Percentiles rank a stretch among this genome's conserved stretches.
phyloP scores from a whole-genome alignment of 1,284 basidiomycete genomes.

The Ustilago loliicola region DNA sequence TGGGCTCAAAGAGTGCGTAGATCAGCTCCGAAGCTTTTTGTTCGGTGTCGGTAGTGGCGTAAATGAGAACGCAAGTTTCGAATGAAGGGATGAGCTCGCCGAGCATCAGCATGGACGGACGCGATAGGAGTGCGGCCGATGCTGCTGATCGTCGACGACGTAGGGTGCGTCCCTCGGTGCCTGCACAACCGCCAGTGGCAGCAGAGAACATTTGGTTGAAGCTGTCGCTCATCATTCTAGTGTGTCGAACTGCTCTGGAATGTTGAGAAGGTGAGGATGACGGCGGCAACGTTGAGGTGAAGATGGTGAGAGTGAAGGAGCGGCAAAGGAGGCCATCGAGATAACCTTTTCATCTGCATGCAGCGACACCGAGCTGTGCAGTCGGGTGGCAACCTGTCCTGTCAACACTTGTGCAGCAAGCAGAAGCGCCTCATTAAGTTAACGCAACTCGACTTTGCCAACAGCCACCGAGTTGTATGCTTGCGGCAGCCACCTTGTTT shows the following conservation, averaged over 20 bases:
- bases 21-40: conserved; percentile 10
- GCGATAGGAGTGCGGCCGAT: conserved; percentile 45
- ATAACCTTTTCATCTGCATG: neutral
- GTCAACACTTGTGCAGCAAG: neutral
- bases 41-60: conserved; percentile 10
- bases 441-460: neutral
- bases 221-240: conserved; percentile 2
- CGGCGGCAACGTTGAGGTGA: neutral
- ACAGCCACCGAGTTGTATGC: neutral
- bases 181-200: neutral
- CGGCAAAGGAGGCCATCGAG: neutral
- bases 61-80: conserved; percentile 52
- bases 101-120: conserved; percentile 46
- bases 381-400: neutral
- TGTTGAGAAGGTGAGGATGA: neutral
- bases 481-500: neutral
- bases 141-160: conserved; percentile 50
- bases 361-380: neutral
- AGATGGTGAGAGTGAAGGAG: neutral
- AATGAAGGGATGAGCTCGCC: conserved; percentile 32
- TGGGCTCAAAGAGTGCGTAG: conserved; percentile 54
- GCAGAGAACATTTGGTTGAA: neutral
- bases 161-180: conserved; percentile 14
- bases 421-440: neutral
- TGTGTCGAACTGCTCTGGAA: neutral